phyloP scores from a whole-genome alignment of 345 rosid genomes.

The Trapa incisa region DNA sequence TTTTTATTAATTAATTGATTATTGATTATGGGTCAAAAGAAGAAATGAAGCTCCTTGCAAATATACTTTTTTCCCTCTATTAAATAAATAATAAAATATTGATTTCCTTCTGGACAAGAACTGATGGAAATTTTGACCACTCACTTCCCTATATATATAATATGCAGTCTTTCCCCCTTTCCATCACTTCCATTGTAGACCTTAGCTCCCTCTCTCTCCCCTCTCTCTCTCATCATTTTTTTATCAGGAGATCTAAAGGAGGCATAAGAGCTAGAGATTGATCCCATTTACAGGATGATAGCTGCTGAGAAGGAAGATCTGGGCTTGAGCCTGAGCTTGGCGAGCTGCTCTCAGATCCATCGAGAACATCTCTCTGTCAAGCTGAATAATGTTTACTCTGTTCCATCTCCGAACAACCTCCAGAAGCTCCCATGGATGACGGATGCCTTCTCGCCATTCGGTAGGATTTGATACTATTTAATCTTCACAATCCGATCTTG shows the following conservation, averaged over 20 bases:
- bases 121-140: background rate
- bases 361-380: background rate
- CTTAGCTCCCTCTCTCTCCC: too few species aligned
- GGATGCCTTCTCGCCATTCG: constrained; percentile 7
- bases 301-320: constrained; percentile 68
- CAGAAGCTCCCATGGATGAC: constrained; percentile 52
- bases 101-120: too few species aligned
- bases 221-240: background rate
- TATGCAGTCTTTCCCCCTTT: background rate
- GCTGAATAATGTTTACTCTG: constrained; percentile 8
- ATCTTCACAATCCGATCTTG: background rate
- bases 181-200: background rate
- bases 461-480: background rate
- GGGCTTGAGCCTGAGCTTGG: constrained; percentile 67
- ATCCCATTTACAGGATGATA: constrained; percentile 14
- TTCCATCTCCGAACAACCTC: constrained; percentile 17
- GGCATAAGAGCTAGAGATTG: background rate
- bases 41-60: too few species aligned
- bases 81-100: too few species aligned
- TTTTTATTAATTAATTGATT: too few species aligned
- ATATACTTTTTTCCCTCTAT: too few species aligned
- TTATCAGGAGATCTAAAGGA: background rate
- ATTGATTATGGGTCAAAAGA: too few species aligned
- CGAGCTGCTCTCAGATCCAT: constrained; percentile 17
- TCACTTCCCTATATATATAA: background rate